These are phyloP conservation scores for Lodderomyces jiufengensis DNA, from an alignment of 1,139 yeast species.

Conservation along the genomic window DNA sequence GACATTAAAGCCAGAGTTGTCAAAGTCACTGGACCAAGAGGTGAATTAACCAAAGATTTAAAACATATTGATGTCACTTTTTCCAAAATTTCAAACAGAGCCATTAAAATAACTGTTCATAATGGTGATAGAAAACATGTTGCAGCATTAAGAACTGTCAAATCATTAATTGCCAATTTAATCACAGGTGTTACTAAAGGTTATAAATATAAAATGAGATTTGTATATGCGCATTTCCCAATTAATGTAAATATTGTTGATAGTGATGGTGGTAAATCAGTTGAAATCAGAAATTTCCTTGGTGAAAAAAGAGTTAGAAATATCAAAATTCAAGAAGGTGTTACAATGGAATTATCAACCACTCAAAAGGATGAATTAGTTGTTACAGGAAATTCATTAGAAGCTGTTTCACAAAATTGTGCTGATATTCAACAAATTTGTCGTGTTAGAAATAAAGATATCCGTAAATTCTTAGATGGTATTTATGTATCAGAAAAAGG, in stretches of 20 bases:
- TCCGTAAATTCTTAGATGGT: conserved; percentile 99
- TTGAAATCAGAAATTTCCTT: conserved; percentile 98
- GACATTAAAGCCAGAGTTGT: conserved; percentile 88
- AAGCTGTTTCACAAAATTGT: conserved; percentile 96
- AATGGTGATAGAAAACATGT: conserved; percentile 99
- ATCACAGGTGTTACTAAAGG: conserved; percentile 99
- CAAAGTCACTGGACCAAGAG: conserved; percentile 98
- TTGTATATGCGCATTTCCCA: conserved; percentile 99
- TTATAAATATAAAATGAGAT: conserved; percentile 99
- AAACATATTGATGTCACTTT: conserved; percentile 95
- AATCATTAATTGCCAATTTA: conserved; percentile 90
- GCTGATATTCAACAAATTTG: conserved; percentile 98
- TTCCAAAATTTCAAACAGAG: conserved; percentile 65
- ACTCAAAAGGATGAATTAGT: conserved; percentile 92
- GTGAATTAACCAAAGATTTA: conserved; percentile 85
- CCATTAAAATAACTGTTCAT: conserved; percentile 88
- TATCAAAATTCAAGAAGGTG: conserved; percentile 86
- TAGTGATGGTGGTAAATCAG: conserved; percentile 67
- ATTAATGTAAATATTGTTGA: conserved; percentile 90
- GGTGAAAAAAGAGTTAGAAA: conserved; percentile 97
- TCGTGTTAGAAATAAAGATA: conserved; percentile 99
- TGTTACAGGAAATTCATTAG: conserved; percentile 94
- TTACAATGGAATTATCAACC: conserved; percentile 73
- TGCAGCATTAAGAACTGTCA: conserved; percentile 98
- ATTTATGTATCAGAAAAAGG: conserved; percentile 98